Conservation (phyloP, 2,329 filamentous ascomycete genomes). For the Sporothrix brunneoviolacea region DNA sequence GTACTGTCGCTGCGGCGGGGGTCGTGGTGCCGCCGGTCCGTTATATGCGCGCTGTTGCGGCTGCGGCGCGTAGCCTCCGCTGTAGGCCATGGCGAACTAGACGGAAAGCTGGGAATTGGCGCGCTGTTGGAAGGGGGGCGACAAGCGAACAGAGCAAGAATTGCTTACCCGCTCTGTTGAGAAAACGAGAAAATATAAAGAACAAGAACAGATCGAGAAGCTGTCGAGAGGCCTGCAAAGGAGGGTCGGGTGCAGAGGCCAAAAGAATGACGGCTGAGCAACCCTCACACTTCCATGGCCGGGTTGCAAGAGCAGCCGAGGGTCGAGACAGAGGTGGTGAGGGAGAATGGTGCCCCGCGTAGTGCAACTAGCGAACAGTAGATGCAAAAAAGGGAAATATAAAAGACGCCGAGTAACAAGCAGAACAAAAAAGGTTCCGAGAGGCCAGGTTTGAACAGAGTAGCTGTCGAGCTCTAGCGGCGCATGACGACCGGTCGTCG, state of each 20-base stretch:
- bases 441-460: not conserved
- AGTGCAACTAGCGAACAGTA: not conserved
- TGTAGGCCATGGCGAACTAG: constrained; percentile 41
- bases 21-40: constrained; percentile 37
- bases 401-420: not conserved
- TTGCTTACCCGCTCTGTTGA: too few species aligned
- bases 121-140: too few species aligned
- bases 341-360: too few species aligned
- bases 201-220: not conserved
- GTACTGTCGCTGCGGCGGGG: constrained; percentile 33
- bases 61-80: constrained; percentile 36
- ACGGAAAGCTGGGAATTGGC: too few species aligned
- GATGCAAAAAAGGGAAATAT: not conserved
- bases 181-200: not conserved
- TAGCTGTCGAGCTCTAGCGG: constrained; percentile 8
- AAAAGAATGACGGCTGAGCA: not conserved
- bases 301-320: not conserved
- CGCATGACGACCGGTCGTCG: constrained; percentile 18
- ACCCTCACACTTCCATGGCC: constrained; percentile 12
- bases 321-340: not conserved
- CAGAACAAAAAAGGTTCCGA: too few species aligned
- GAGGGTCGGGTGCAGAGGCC: constrained; percentile 8
- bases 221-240: not conserved
- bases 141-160: too few species aligned
- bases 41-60: constrained; percentile 41